Evolutionary conservation across 2,329 filamentous ascomycete species (phyloP).

Genomic region (Calonectria henricotiae): DNA sequence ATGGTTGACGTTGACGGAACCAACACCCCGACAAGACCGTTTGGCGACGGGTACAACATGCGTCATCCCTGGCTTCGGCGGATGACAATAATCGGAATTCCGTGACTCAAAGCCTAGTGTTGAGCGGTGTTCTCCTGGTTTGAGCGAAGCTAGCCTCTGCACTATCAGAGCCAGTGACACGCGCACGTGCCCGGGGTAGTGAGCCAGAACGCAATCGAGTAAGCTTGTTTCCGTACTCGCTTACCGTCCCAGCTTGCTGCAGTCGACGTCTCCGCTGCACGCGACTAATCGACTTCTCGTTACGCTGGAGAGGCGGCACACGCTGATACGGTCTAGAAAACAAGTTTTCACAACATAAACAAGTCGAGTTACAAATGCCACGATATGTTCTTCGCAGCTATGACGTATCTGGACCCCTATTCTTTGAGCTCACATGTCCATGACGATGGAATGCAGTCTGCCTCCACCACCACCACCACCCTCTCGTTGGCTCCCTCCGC

Average conservation of each 20-base stretch:
- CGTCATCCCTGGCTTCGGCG: neutral
- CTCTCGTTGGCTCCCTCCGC: constrained; percentile 13
- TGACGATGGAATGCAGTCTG: constrained; percentile 21
- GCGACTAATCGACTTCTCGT: neutral
- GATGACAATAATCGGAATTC: neutral
- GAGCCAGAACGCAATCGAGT: neutral
- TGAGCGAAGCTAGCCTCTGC: neutral
- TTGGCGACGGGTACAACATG: constrained; percentile 7
- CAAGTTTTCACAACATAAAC: neutral
- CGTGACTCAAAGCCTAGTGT: neutral
- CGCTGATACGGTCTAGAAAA: neutral
- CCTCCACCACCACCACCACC: constrained; percentile 13
- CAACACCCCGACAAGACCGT: neutral
- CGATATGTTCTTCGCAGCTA: neutral
- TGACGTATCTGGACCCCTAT: constrained; percentile 28
- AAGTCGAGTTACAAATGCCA: no score
- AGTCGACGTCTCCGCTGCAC: neutral
- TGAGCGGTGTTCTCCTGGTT: constrained; percentile 1
- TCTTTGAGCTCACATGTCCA: neutral
- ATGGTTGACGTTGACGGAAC: neutral
- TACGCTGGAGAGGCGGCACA: neutral
- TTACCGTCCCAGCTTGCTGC: constrained; percentile 15
- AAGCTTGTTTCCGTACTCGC: constrained; percentile 6
- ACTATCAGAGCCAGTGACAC: constrained; percentile 15
- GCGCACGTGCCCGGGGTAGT: constrained; percentile 8